Base-by-base conservation (phyloP, 164 flowering plant species). In the Stephania yunnanensis region DNA sequence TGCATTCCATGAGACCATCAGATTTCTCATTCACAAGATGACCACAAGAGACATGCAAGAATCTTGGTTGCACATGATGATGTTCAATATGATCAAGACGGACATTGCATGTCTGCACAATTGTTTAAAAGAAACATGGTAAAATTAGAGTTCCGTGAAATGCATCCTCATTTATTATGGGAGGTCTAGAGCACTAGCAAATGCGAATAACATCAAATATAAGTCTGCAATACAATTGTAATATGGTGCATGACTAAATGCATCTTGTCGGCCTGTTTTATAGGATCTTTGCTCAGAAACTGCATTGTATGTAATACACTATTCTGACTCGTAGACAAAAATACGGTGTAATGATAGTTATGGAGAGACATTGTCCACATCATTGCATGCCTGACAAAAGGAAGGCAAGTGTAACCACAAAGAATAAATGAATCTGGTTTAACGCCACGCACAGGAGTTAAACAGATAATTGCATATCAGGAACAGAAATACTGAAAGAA, bases 31-130 rank as follows among this genome's bases (percentile, higher is more conserved):
- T 77, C 64, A 87, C 86, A 76, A 88, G 84, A 74, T 88, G 92
- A 46, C 98, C 98, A 78, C 99, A 95, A 50, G 69, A 53, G 64
- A 83, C 19, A 78, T 95, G 99, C 36, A 84, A 80, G 78, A 87
- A 81, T 82, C 86, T 88, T 58, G 90, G 87, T 70, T 78, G 82
- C 5, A 91, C 89, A 44, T 89, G 82, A 71, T 85, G 84, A 69
- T 82, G 86, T 71, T 88, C 89, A 75, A 93, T 82, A 72, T 89
- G 94, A 77, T 86, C 86, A 55, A 91, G 86, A 87, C 87, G 84
- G 72, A 95, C 93, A 52, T 75, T 84, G 84, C 95, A 92, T 68
- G 92, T 75, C 95, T 93, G 88, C 61, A n/a, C 15, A 80, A 50
- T 76, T 50, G 67, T 66, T 71, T 31, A 36, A 10, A 68, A 75